Evolutionary conservation across 1,284 basidiomycete species (phyloP), one percentile per base, ranked within the genome.

Genomic region (Rugosomyces carneus): DNA sequence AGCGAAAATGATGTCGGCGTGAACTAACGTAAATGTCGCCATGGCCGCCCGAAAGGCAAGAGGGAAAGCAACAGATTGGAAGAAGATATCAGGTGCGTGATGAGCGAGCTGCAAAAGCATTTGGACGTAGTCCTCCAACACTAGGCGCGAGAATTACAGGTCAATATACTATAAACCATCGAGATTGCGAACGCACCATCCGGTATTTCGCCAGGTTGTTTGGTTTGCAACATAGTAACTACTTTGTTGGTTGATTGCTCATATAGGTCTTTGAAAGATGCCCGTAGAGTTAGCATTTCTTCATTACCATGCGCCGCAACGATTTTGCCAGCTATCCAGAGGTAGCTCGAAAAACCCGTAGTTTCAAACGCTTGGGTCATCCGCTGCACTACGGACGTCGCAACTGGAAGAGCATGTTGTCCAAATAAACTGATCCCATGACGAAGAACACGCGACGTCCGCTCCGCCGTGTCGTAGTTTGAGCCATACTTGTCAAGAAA

Each of bases 51-150:
- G 80, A 66, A 95, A 84, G 5, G 86, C 84, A 40, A 81, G 62
- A 2, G 86, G 77, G 60, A 96, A 87, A 8, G 80, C 75, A 2
- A 82, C 69, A 2, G 89, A 89, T 41, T 82, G 70, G 66, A 94
- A 84, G 53, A 93, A 79, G 31, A 90, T 69, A 48, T 88, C 78
- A 1, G 94, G 91, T 1, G 79, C 70, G 52, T 75, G 70, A 42
- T 84, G 76, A 36, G 86, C 64, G 58, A 93, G 72, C 51, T 85
- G 81, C 47, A 85, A 64, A 27, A 93, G 71, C 62, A 93, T 77
- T 57, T 93, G 91, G 44, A 93, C 65, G 57, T 95, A 99, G 63
- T 99, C 96, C 63, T 99, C 96, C 57, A 99, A 71, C 27, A 97
- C 96, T 96, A 58, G 41, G 47, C 13, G 48, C 45, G 35, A 42